A percentile compares a stretch with the other conserved stretches of the same genome.
Conservation (phyloP, 2,329 filamentous ascomycete genomes). For the Ophiocordyceps polyrhachis-furcata region DNA sequence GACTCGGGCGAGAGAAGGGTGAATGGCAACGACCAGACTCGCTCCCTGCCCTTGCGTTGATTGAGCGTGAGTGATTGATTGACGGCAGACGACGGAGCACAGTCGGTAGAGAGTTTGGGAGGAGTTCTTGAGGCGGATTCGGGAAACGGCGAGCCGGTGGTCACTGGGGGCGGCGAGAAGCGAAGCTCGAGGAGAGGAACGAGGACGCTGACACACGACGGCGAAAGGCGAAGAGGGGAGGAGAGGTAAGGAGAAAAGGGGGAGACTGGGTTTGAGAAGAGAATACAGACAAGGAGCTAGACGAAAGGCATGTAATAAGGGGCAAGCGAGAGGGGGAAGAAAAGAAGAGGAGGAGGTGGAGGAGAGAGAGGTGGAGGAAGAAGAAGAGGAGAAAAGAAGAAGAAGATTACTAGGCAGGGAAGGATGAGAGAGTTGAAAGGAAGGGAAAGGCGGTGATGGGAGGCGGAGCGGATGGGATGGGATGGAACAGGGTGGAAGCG, state of each 20-base stretch:
- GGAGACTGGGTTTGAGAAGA: conserved; percentile 6
- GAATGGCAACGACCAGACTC: background rate
- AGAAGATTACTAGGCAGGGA: background rate
- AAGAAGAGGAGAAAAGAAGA: background rate
- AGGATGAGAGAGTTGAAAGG: conserved; percentile 2
- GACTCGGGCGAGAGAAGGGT: background rate
- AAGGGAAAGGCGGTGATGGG: conserved; percentile 17
- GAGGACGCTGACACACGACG: background rate
- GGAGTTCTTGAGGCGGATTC: background rate
- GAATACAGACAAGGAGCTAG: background rate
- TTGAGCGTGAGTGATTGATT: background rate
- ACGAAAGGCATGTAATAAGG: conserved; percentile 9
- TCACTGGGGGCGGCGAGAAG: background rate
- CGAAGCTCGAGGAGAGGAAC: background rate
- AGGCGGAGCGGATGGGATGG: conserved; percentile 13
- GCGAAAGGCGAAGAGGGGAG: background rate
- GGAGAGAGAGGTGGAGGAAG: conserved; percentile 7
- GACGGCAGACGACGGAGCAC: background rate
- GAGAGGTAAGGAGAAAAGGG: conserved; percentile 9
- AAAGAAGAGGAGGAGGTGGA: background rate
- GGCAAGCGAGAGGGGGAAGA: conserved; percentile 8
- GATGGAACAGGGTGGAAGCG: conserved; percentile 15
- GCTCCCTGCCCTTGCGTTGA: background rate
- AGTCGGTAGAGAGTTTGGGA: background rate
- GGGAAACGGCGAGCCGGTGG: background rate